phyloP scores from a whole-genome alignment of 352 stramenopile species.

The Halophytophthora polymorphica region DNA sequence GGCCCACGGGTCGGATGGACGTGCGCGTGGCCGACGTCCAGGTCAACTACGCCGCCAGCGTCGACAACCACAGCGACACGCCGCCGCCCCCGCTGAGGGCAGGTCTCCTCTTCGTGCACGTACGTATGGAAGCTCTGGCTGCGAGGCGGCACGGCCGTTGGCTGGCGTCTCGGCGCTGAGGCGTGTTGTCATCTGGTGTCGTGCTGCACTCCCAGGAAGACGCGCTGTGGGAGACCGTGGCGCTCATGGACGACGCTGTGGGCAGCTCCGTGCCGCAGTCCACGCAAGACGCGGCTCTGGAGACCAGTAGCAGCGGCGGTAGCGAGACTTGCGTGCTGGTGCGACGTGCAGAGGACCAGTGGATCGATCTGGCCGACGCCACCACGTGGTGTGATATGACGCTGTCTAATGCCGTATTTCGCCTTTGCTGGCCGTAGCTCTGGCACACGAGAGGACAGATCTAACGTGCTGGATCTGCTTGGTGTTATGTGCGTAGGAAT shows the following conservation, averaged over 20 bases:
- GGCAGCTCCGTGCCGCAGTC: not conserved
- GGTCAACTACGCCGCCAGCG: constrained; percentile 2
- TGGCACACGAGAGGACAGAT: no score
- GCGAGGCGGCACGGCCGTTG: not conserved
- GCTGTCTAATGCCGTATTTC: constrained; percentile 9
- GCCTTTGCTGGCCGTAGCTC: constrained; percentile 19
- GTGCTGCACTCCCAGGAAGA: constrained; percentile 31
- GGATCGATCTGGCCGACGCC: constrained; percentile 59
- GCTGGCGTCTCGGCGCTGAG: not conserved
- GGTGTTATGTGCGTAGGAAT: constrained; percentile 35
- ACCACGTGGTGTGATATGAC: constrained; percentile 34
- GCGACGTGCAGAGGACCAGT: constrained; percentile 45
- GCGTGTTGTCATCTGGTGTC: not conserved
- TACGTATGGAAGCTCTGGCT: constrained; percentile 12
- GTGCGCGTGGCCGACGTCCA: constrained; percentile 62
- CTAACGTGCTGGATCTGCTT: not conserved
- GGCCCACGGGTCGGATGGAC: constrained; percentile 57
- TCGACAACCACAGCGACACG: not conserved
- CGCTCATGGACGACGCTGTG: constrained; percentile 36
- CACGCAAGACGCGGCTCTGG: not conserved
- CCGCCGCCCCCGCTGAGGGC: constrained; percentile 21
- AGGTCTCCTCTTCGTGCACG: constrained; percentile 66
- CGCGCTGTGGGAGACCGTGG: constrained; percentile 55
- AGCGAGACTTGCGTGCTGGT: constrained; percentile 42
- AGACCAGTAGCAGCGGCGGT: not conserved